These are phyloP conservation scores for Rhodotorula sp. DNA, from an alignment of 1,284 basidiomycete genomes.

Conservation along the genomic window DNA sequence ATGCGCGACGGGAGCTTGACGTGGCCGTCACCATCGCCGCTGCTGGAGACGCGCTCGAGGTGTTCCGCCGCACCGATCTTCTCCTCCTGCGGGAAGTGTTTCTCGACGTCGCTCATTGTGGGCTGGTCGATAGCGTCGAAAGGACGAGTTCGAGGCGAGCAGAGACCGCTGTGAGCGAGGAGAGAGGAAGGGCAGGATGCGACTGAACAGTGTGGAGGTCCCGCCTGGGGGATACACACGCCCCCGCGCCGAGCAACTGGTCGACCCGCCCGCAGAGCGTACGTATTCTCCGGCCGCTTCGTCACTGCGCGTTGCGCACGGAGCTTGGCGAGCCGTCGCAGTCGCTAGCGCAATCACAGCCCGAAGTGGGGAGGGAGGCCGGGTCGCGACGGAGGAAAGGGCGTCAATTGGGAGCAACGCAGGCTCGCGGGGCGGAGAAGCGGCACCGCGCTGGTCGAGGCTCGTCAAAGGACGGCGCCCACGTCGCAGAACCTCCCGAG, in stretches of 20 bases:
- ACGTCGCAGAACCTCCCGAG: not conserved
- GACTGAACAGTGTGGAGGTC: not conserved
- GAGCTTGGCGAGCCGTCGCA: too few species aligned
- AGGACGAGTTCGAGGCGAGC: not conserved
- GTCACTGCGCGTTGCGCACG: too few species aligned
- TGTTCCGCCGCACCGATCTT: constrained; percentile 3
- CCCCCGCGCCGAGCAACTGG: too few species aligned
- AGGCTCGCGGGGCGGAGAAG: too few species aligned
- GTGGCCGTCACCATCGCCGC: not conserved
- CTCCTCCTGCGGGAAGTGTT: not conserved
- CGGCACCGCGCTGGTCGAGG: too few species aligned
- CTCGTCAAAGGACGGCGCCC: not conserved
- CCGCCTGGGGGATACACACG: not conserved
- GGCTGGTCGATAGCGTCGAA: not conserved
- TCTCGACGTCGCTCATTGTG: constrained; percentile 4
- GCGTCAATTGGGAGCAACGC: too few species aligned
- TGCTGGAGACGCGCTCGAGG: not conserved
- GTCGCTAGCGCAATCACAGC: too few species aligned
- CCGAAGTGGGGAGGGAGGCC: too few species aligned
- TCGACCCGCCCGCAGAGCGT: too few species aligned
- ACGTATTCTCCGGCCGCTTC: too few species aligned
- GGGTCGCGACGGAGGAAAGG: too few species aligned
- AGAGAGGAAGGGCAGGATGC: not conserved
- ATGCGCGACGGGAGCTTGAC: constrained; percentile 53
- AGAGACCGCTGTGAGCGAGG: not conserved